These are phyloP conservation scores for Thelonectria discophora DNA, from an alignment of 2,329 filamentous ascomycete genomes.

Conservation along the genomic window DNA sequence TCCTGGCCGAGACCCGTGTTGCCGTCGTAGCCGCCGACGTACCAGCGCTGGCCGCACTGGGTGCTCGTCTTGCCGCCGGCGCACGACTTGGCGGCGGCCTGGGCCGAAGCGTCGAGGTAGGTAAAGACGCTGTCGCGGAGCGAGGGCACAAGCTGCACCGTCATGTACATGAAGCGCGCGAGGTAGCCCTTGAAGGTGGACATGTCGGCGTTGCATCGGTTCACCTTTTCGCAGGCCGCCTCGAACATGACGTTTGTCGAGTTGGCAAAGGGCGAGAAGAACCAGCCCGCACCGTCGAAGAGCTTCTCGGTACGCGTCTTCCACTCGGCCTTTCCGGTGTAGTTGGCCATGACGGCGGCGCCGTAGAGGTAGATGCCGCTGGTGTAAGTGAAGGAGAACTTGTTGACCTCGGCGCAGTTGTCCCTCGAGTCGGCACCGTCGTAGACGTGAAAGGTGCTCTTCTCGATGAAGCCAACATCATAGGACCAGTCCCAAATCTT, in stretches of 20 bases:
- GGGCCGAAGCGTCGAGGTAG: conserved; percentile 60
- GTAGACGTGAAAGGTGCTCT: conserved; percentile 60
- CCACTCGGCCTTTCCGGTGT: conserved; percentile 65
- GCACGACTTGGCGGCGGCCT: conserved; percentile 65
- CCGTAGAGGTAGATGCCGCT: conserved; percentile 73
- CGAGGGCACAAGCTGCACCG: conserved; percentile 64
- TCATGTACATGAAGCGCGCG: conserved; percentile 69
- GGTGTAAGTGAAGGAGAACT: conserved; percentile 71
- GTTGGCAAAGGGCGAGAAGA: conserved; percentile 63
- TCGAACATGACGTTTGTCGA: conserved; percentile 71
- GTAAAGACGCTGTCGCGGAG: conserved; percentile 57
- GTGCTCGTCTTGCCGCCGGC: conserved; percentile 62
- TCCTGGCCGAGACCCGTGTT: conserved; percentile 67
- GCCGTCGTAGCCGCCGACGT: conserved; percentile 64
- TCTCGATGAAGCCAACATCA: conserved; percentile 65
- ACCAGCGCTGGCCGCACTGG: conserved; percentile 71
- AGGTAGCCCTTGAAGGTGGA: conserved; percentile 75
- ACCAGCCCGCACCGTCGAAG: conserved; percentile 60
- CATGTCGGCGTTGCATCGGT: conserved; percentile 69
- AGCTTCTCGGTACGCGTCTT: conserved; percentile 60
- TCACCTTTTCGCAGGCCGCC: conserved; percentile 68
- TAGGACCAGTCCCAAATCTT: conserved; percentile 73
- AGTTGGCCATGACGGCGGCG: conserved; percentile 69
- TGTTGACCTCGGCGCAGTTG: conserved; percentile 63
- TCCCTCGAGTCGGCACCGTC: conserved; percentile 67